Conservation (phyloP, 2,329 filamentous ascomycete species). For the Colletotrichum zoysiae region DNA sequence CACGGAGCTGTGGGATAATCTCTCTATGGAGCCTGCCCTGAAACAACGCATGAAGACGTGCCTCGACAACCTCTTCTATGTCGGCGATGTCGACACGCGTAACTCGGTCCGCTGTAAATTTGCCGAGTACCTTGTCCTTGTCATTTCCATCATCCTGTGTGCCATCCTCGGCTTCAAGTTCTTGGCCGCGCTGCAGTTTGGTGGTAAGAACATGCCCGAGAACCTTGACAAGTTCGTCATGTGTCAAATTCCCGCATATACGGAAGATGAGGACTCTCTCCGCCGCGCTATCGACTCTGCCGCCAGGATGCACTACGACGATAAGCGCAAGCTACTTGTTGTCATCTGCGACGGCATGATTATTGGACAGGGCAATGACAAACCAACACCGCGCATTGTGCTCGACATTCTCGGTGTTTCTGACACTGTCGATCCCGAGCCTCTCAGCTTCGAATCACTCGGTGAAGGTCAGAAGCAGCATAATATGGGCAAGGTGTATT, state of each 20-base stretch:
- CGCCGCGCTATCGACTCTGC: constrained; percentile 97
- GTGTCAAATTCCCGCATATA: constrained; percentile 97
- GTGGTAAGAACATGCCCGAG: constrained; percentile 90
- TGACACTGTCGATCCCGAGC: constrained; percentile 93
- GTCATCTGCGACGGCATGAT: constrained; percentile 99
- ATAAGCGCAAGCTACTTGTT: constrained; percentile 95
- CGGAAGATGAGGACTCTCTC: constrained; percentile 96
- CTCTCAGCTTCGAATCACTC: constrained; percentile 94
- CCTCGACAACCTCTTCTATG: constrained; percentile 93
- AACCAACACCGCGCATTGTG: constrained; percentile 94
- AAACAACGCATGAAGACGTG: constrained; percentile 82
- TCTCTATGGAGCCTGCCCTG: constrained; percentile 68
- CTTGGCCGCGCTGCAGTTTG: constrained; percentile 94
- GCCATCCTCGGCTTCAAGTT: constrained; percentile 95
- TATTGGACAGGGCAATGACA: constrained; percentile 97
- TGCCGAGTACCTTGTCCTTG: constrained; percentile 88
- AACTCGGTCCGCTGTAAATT: constrained; percentile 89
- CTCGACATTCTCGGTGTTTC: constrained; percentile 96
- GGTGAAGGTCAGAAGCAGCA: constrained; percentile 97
- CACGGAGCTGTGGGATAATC: constrained; percentile 82
- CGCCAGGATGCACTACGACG: constrained; percentile 95
- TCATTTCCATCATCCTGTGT: constrained; percentile 83
- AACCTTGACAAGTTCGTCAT: constrained; percentile 99
- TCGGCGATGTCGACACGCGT: constrained; percentile 91
- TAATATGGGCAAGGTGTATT: constrained; percentile 99